Evolutionary conservation across 2,329 filamentous ascomycete genomes (phyloP).

Genomic region (Verticillium dahliae): DNA sequence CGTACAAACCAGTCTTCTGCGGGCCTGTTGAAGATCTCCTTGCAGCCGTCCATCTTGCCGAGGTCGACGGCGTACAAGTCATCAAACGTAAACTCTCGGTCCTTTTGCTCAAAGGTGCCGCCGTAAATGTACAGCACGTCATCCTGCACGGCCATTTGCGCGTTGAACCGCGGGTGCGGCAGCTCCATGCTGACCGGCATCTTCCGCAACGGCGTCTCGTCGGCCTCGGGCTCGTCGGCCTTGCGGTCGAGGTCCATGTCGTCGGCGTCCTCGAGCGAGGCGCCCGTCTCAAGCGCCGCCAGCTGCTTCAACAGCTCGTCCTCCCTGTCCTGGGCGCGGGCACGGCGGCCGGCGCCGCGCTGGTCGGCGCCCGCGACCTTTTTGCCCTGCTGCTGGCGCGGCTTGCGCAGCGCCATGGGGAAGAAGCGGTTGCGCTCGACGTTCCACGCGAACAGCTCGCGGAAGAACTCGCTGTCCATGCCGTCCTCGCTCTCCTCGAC

Average conservation of each 20-base stretch:
- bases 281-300: conserved; percentile 74
- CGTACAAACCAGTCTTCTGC: conserved; percentile 75
- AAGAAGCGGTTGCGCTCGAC: conserved; percentile 95
- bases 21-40: conserved; percentile 80
- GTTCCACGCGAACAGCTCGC: conserved; percentile 86
- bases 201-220: conserved; percentile 52
- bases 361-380: conserved; percentile 54
- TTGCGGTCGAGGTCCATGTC: conserved; percentile 44
- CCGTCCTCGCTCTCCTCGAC: conserved; percentile 88
- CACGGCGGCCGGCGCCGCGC: conserved; percentile 52
- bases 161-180: conserved; percentile 86
- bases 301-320: conserved; percentile 85
- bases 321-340: conserved; percentile 82
- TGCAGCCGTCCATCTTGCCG: conserved; percentile 91
- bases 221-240: conserved; percentile 41
- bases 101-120: conserved; percentile 90
- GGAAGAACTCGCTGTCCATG: conserved; percentile 97
- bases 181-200: conserved; percentile 70
- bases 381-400: conserved; percentile 50
- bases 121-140: conserved; percentile 92
- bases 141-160: conserved; percentile 82
- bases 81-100: conserved; percentile 92
- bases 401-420: conserved; percentile 68
- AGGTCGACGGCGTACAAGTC: conserved; percentile 90
- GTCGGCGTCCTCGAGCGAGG: conserved; percentile 48